A percentile compares a stretch with the other conserved stretches of the same genome.
These are phyloP conservation scores for Scutellaria baicalensis DNA, from an alignment of 257 asterid genomes.

Conservation along the genomic window DNA sequence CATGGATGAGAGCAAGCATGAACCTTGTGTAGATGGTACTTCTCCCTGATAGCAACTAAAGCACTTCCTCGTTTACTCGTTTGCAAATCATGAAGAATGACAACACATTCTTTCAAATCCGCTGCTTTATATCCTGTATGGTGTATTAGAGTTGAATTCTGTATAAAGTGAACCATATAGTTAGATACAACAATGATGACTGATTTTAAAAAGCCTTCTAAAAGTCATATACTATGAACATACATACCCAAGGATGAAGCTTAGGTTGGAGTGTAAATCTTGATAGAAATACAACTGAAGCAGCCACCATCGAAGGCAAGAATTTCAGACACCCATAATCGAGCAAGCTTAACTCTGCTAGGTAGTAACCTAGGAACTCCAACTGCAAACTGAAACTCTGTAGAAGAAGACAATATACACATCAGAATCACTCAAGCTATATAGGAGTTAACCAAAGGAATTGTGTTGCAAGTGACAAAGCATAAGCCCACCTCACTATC, in stretches of 20 bases:
- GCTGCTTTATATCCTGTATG: slow-evolving; percentile 52
- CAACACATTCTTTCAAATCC: slow-evolving; percentile 60
- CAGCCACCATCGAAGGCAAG: slow-evolving; percentile 82
- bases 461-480: too few relatives aligned
- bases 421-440: slow-evolving; percentile 3
- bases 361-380: slow-evolving; percentile 72
- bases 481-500: slow-evolving; percentile 38
- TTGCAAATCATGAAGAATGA: slow-evolving; percentile 64
- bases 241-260: slow-evolving; percentile 70
- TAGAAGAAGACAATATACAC: slow-evolving; percentile 7
- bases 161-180: background rate
- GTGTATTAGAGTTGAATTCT: slow-evolving; percentile 34
- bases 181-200: background rate
- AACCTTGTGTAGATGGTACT: slow-evolving; percentile 69
- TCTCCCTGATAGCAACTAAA: slow-evolving; percentile 57
- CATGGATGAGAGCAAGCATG: background rate
- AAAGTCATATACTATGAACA: too few relatives aligned
- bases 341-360: slow-evolving; percentile 76
- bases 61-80: slow-evolving; percentile 40
- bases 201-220: background rate
- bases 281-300: slow-evolving; percentile 67
- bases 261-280: slow-evolving; percentile 64
- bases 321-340: slow-evolving; percentile 69
- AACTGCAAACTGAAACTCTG: slow-evolving; percentile 46
- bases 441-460: background rate